Conservation (phyloP, 1,139 yeast genomes). For the Yamadazyma sp. region DNA sequence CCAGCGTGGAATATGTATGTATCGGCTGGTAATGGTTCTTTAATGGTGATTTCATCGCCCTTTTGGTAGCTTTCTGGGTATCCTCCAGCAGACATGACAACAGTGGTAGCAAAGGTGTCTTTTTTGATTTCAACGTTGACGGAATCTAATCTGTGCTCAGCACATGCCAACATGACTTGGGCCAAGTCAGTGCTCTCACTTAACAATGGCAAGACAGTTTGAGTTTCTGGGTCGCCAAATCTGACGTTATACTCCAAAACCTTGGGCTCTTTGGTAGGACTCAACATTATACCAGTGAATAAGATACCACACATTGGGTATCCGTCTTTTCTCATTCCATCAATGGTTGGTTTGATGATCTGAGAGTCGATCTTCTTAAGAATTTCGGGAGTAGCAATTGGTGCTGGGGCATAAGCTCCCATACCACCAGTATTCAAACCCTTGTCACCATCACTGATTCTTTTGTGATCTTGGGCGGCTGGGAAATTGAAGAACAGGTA, state of each 20-base stretch:
- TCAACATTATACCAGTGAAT: constrained; percentile 95
- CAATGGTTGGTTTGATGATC: constrained; percentile 87
- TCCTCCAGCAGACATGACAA: constrained; percentile 96
- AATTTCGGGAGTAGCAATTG: constrained; percentile 74
- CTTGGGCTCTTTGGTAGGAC: constrained; percentile 78
- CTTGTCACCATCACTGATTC: constrained; percentile 88
- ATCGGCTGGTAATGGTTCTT: constrained; percentile 46
- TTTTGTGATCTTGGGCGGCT: constrained; percentile 97
- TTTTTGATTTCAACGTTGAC: constrained; percentile 64
- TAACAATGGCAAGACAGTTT: constrained; percentile 87
- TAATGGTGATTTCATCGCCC: constrained; percentile 78
- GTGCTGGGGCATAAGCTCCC: constrained; percentile 99
- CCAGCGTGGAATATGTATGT: constrained; percentile 95
- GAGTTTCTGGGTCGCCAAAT: constrained; percentile 99
- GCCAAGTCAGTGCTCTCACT: constrained; percentile 85
- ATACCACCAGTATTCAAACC: constrained; percentile 99
- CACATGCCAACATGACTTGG: constrained; percentile 88
- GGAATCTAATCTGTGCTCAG: constrained; percentile 91
- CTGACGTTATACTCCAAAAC: constrained; percentile 96
- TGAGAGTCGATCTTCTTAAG: constrained; percentile 66
- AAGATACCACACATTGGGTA: constrained; percentile 94
- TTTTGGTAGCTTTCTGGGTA: constrained; percentile 86
- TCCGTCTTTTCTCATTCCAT: constrained; percentile 95
- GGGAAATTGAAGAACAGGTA: constrained; percentile 89
- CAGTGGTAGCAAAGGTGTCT: constrained; percentile 77